Evolutionary conservation across 2,329 filamentous ascomycete genomes (phyloP).

Genomic region (Penicillium psychrosexuale): DNA sequence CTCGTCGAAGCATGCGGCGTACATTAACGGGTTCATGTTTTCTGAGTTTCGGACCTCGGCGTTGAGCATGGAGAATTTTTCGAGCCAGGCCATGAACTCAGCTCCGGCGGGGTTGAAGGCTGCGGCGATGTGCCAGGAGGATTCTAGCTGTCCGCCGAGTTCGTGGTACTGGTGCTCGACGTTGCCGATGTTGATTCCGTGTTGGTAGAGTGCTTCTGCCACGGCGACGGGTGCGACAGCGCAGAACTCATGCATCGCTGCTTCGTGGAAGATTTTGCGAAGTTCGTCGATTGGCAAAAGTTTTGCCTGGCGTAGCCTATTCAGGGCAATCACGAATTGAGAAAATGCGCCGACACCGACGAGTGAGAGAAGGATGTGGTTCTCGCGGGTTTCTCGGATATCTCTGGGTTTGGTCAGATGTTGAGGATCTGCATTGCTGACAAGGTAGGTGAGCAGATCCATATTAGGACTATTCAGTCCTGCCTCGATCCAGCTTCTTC

Average conservation of each 20-base stretch:
- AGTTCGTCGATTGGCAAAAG: neutral
- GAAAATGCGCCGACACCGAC: neutral
- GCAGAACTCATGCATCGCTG: slow-evolving; percentile 2
- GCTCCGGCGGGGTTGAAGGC: slow-evolving; percentile 2
- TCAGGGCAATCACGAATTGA: neutral
- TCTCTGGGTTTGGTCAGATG: neutral
- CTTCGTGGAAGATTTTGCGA: neutral
- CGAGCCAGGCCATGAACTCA: neutral
- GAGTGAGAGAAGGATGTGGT: neutral
- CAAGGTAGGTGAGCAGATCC: neutral
- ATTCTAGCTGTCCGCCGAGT: slow-evolving; percentile 1
- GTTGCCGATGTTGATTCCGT: slow-evolving; percentile 5
- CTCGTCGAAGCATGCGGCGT: slow-evolving; percentile 5
- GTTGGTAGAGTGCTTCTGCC: neutral
- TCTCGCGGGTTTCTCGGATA: neutral
- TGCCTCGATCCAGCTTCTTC: slow-evolving; percentile 3
- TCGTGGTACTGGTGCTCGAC: slow-evolving; percentile 2
- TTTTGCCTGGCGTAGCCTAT: neutral
- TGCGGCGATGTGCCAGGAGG: slow-evolving; percentile 8
- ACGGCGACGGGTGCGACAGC: neutral
- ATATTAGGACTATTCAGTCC: neutral
- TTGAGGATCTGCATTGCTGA: neutral
- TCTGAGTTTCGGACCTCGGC: neutral
- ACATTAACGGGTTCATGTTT: slow-evolving; percentile 4
- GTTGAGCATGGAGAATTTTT: slow-evolving; percentile 1